phyloP scores from a whole-genome alignment of 768 basidiomycete species.

The Baorangia bicolor region DNA sequence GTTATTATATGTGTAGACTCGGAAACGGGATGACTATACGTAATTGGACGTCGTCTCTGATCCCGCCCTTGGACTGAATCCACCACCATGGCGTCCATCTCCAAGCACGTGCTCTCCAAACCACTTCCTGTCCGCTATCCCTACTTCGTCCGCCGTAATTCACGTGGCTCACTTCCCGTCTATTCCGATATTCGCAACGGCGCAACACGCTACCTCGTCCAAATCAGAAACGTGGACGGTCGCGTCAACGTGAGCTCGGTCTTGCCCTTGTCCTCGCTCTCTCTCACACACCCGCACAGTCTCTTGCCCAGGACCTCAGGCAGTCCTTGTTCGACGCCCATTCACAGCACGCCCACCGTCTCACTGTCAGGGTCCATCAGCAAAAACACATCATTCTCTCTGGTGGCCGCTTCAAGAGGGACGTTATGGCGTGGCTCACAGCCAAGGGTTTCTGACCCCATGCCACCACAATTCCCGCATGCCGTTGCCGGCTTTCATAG shows the following conservation, averaged over 20 bases:
- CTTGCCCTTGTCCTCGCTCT: not conserved
- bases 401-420: slow-evolving; percentile 62
- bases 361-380: slow-evolving; percentile 48
- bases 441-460: slow-evolving; percentile 57
- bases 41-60: not conserved
- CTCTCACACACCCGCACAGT: slow-evolving; percentile 35
- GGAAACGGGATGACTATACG: not conserved
- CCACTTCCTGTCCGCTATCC: not conserved
- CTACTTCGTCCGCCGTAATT: slow-evolving; percentile 69
- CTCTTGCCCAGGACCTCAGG: slow-evolving; percentile 56
- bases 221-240: slow-evolving; percentile 70
- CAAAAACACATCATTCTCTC: slow-evolving; percentile 56
- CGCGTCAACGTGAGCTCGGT: slow-evolving; percentile 47
- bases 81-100: slow-evolving; percentile 14
- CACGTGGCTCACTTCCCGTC: slow-evolving; percentile 67
- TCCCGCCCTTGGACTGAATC: not conserved
- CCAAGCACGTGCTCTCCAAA: slow-evolving; percentile 13
- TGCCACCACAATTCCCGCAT: slow-evolving; percentile 1
- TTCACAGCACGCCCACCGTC: slow-evolving; percentile 46
- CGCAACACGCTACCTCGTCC: slow-evolving; percentile 55
- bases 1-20: slow-evolving; percentile 9
- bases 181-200: slow-evolving; percentile 73
- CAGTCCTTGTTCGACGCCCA: slow-evolving; percentile 47
- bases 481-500: slow-evolving; percentile 6
- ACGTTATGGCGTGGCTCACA: slow-evolving; percentile 62